phyloP scores from a whole-genome alignment of 495 filamentous ascomycete species.

The Astrocystis sublimbata region DNA sequence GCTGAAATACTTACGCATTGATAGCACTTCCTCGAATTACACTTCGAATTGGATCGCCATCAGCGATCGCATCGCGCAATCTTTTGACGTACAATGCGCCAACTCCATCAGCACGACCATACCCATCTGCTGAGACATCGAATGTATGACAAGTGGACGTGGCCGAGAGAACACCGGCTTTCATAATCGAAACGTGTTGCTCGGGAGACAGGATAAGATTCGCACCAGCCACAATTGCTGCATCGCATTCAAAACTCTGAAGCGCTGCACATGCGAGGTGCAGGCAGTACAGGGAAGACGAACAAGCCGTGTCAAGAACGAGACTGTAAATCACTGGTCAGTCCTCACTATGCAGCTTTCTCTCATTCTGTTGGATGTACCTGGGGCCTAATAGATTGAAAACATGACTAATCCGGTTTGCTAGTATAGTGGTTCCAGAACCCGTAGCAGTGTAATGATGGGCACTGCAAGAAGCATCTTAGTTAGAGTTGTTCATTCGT shows the following conservation, averaged over 20 bases:
- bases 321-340: constrained; percentile 37
- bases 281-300: constrained; percentile 50
- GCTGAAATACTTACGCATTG: constrained; percentile 50
- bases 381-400: constrained; percentile 54
- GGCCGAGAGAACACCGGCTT: constrained; percentile 44
- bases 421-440: constrained; percentile 32
- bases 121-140: constrained; percentile 61
- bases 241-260: constrained; percentile 33
- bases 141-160: constrained; percentile 46
- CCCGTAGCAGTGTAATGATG: constrained; percentile 44
- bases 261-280: constrained; percentile 46
- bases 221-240: constrained; percentile 39
- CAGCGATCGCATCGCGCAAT: constrained; percentile 52
- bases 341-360: not conserved
- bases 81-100: constrained; percentile 58
- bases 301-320: constrained; percentile 59
- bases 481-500: too few species aligned
- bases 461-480: too few species aligned
- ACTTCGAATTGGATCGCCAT: constrained; percentile 58
- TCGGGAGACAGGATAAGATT: constrained; percentile 40
- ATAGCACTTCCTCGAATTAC: constrained; percentile 59
- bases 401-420: constrained; percentile 54
- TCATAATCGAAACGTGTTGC: constrained; percentile 38
- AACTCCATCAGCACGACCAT: constrained; percentile 60
- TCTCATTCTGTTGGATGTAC: constrained; percentile 13